A percentile compares a stretch with the other conserved stretches of the same genome.
Evolutionary conservation across 2,329 filamentous ascomycete genomes (phyloP).

Genomic region (Fusarium bulbicola): DNA sequence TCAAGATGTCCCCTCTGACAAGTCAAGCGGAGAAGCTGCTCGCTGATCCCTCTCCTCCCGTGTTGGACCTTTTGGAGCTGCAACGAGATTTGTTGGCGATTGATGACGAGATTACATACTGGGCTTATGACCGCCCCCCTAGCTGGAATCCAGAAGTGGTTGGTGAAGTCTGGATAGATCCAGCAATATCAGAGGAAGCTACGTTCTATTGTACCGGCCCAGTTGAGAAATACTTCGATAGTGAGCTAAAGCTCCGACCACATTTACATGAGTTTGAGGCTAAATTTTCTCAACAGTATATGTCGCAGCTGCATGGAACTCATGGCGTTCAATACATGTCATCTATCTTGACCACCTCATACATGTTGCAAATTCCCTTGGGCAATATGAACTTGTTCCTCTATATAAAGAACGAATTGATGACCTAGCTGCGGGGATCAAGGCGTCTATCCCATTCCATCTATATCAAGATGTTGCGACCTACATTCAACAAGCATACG

Average conservation of each 20-base stretch:
- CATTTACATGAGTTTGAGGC: accelerated
- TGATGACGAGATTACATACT: neutral
- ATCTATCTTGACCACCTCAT: slow-evolving; percentile 10
- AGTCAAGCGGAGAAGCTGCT: neutral
- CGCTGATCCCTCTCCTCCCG: neutral
- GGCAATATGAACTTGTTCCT: neutral
- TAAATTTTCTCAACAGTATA: neutral
- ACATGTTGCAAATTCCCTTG: neutral
- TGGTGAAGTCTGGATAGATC: neutral
- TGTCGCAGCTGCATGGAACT: slow-evolving; percentile 11
- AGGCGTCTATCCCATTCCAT: slow-evolving; percentile 6
- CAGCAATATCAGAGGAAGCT: neutral
- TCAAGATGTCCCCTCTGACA: slow-evolving; percentile 3
- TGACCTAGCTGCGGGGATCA: neutral
- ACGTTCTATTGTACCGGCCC: neutral
- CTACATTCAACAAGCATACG: neutral
- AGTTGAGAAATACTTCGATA: slow-evolving; percentile 6
- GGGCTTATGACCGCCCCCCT: neutral
- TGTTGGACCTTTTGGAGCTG: neutral
- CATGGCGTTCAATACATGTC: slow-evolving; percentile 4
- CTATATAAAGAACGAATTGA: neutral
- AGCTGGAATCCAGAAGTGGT: neutral
- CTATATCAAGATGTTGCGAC: neutral
- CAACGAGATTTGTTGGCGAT: neutral
- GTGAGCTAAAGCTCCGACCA: neutral